Percentiles rank a stretch among this genome's conserved stretches.
These are phyloP conservation scores for Monosiga brevicollis DNA, from an alignment of 78 protist species.

Conservation along the genomic window DNA sequence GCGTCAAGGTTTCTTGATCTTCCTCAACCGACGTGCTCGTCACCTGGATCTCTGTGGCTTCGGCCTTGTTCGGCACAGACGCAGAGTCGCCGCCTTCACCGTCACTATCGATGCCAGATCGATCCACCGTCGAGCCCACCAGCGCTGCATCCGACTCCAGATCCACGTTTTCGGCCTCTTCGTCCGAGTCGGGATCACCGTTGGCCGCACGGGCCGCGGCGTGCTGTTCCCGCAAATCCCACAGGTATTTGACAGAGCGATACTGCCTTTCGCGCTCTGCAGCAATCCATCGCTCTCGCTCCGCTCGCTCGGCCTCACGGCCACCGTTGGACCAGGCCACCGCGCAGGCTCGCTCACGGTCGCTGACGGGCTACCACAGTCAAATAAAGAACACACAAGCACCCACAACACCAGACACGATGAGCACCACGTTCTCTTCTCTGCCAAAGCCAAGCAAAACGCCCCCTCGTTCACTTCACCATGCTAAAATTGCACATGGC, in stretches of 20 bases:
- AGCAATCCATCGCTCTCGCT: not conserved
- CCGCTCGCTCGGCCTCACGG: not conserved
- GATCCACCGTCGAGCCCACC: not conserved
- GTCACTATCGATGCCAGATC: not conserved
- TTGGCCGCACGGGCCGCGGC: not conserved
- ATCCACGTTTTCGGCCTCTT: not conserved
- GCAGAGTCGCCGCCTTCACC: not conserved
- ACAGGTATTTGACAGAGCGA: not conserved
- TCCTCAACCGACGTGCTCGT: not conserved
- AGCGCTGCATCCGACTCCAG: not conserved
- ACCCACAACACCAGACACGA: no score
- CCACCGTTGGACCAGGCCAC: conserved; percentile 31
- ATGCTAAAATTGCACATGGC: conserved; percentile 24
- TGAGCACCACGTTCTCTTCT: not conserved
- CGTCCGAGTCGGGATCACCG: not conserved
- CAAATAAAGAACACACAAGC: not conserved
- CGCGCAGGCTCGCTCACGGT: conserved; percentile 31
- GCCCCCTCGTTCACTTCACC: not conserved
- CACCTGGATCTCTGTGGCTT: not conserved
- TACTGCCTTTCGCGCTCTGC: not conserved
- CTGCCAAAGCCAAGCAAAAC: not conserved
- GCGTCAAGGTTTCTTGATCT: not conserved
- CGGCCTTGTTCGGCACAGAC: not conserved
- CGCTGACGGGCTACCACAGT: not conserved
- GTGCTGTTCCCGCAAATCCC: not conserved